Conservation (phyloP, 148 eudicot species). For the Polygonum maritimum region DNA sequence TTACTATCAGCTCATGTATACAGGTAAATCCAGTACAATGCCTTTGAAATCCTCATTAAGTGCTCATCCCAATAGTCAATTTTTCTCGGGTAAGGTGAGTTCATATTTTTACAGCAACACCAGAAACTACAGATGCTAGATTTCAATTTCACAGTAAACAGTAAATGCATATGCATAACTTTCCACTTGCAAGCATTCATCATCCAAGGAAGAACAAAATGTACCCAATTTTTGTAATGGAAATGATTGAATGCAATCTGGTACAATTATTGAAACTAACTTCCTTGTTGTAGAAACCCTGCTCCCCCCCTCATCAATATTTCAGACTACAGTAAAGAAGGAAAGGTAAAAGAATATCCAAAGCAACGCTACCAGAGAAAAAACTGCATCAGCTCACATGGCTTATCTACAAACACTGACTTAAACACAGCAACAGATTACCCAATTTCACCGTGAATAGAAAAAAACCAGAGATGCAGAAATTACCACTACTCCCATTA, state of each 20-base stretch:
- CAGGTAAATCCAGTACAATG: not conserved
- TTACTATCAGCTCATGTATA: not conserved
- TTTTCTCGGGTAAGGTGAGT: not conserved
- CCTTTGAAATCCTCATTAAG: not conserved
- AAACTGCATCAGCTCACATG: not conserved
- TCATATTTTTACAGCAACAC: no score
- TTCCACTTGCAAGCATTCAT: not conserved
- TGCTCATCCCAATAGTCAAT: not conserved
- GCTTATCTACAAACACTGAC: slow-evolving; percentile 4
- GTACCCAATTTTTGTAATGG: not conserved
- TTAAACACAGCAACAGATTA: not conserved
- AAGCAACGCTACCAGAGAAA: not conserved
- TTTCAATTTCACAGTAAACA: not conserved
- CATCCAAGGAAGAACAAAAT: not conserved
- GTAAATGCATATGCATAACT: not conserved
- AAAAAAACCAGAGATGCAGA: not conserved
- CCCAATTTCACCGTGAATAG: not conserved
- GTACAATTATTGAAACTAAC: slow-evolving; percentile 10
- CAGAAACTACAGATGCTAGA: not conserved
- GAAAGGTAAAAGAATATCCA: not conserved
- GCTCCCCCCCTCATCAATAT: not conserved
- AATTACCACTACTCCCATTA: not conserved
- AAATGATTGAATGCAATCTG: slow-evolving; percentile 11
- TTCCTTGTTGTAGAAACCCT: slow-evolving; percentile 5
- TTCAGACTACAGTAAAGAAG: not conserved